Evolutionary conservation across 2,329 filamentous ascomycete genomes (phyloP).

Genomic region (Trichoderma sp.): DNA sequence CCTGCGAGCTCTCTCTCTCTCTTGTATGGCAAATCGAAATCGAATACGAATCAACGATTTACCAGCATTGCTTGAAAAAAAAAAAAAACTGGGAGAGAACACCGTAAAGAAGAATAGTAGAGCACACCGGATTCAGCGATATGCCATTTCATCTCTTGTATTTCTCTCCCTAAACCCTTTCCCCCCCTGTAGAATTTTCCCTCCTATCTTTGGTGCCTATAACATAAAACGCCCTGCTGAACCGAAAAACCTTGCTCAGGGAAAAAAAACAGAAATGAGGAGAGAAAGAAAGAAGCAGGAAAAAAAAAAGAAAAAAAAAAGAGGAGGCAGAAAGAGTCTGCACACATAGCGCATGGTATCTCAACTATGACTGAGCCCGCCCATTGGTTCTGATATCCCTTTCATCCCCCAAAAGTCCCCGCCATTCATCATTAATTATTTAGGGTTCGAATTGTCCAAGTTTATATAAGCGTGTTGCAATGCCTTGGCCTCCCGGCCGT

Average conservation of each 20-base stretch:
- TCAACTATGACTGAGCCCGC: slow-evolving; percentile 20
- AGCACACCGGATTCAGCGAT: neutral
- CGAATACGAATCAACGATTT: neutral
- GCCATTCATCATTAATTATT: slow-evolving; percentile 30
- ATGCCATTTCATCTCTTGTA: neutral
- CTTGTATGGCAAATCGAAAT: neutral
- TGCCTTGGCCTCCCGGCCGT: slow-evolving; percentile 65
- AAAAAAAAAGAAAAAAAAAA: slow-evolving; percentile 31
- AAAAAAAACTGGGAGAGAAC: neutral
- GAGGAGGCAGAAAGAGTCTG: slow-evolving; percentile 23
- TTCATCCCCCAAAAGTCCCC: slow-evolving; percentile 21
- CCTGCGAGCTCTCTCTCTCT: neutral
- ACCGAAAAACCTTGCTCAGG: slow-evolving; percentile 19
- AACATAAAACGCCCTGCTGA: slow-evolving; percentile 24
- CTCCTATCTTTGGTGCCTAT: neutral
- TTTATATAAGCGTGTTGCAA: slow-evolving; percentile 57
- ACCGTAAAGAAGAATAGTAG: neutral
- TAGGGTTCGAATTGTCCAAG: slow-evolving; percentile 50
- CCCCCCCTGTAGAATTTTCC: neutral
- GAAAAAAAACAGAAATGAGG: neutral
- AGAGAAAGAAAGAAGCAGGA: slow-evolving; percentile 19
- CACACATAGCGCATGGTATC: slow-evolving; percentile 35
- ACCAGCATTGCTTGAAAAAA: neutral
- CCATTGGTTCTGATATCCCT: slow-evolving; percentile 20
- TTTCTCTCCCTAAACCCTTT: neutral